Base-by-base conservation (phyloP, 192 early-diverging fungal genomes). In the Linnemannia exigua region DNA sequence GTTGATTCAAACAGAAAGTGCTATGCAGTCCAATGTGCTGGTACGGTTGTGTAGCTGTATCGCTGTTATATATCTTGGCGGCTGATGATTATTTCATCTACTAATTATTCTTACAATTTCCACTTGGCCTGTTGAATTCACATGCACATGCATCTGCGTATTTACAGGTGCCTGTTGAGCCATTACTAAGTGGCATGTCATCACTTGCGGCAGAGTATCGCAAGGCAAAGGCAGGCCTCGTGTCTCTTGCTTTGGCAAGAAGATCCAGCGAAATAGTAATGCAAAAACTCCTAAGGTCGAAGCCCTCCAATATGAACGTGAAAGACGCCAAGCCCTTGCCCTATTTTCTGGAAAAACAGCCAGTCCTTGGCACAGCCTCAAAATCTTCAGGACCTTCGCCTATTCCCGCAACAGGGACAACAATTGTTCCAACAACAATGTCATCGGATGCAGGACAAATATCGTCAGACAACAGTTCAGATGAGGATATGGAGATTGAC, bases 261-360 rank as follows among this genome's bases (percentile, higher is more conserved):
- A 63, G 70, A 33, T 63, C 84, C 1, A 80, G 78, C 38, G 74
- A 73, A 35, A 38, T 76, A 15, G 70, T 86, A 1, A 79, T 86
- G 84, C 33, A 22, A 6, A 35, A 76, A 17, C n/a, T 86, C 20
- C 37, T 54, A 19, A 72, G 19, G 1, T 14, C 54, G 4, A 79
- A 74, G 11, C 67, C 68, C 1, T 12, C 54, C 1, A 61, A 77
- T 16, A 75, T 86, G 74, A 46, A 86, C 22, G 36, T 75, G 12
- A 22, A 19, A 28, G 35, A 35, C 25, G 74, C 61, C 1, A 48
- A 72, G 52, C 82, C 82, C n/a, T 35, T 63, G 14, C 82, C 77
- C 37, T 31, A 46, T 5, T 82, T 82, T 20, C 20, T 82, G 6
- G 37, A 12, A 66, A 47, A 69, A 22, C 47, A 54, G 25, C 31